A percentile compares a stretch with the other conserved stretches of the same genome.
Evolutionary conservation across 1,139 yeast genomes (phyloP).

Genomic region (Sporopachydermia cereana): DNA sequence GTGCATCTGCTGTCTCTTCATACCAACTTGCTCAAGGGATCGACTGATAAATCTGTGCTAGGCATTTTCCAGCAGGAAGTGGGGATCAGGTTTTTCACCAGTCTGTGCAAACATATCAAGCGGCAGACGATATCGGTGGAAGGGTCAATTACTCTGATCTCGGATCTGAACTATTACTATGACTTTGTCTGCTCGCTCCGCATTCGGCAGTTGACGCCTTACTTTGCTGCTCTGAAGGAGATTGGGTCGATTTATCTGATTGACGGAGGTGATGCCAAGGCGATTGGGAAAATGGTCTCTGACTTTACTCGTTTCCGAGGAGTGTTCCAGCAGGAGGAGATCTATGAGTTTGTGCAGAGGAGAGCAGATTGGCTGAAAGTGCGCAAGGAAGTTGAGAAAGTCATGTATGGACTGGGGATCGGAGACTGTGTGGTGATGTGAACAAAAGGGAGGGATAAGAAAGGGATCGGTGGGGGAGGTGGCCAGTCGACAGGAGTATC

Average conservation of each 20-base stretch:
- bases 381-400: constrained; percentile 74
- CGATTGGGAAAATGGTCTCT: constrained; percentile 72
- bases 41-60: constrained; percentile 78
- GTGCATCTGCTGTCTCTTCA: constrained; percentile 60
- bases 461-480: constrained; percentile 13
- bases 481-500: neutral
- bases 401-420: constrained; percentile 84
- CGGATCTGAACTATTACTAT: constrained; percentile 66
- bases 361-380: constrained; percentile 79
- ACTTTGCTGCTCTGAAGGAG: constrained; percentile 71
- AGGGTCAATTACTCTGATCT: constrained; percentile 72
- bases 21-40: constrained; percentile 60
- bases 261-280: constrained; percentile 63
- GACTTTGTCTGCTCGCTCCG: constrained; percentile 54
- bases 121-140: constrained; percentile 58
- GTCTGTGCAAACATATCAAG: constrained; percentile 63
- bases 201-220: constrained; percentile 61
- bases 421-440: constrained; percentile 46
- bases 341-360: constrained; percentile 81
- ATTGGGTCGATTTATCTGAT: constrained; percentile 76
- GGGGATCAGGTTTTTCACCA: constrained; percentile 73
- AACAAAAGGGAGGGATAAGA: too few relatives aligned
- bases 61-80: constrained; percentile 93
- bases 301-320: constrained; percentile 85
- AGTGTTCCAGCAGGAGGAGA: constrained; percentile 82